Evolutionary conservation across 2,329 filamentous ascomycete species (phyloP), one percentile per base, ranked within the genome.

Genomic region (Epichloe baconii): DNA sequence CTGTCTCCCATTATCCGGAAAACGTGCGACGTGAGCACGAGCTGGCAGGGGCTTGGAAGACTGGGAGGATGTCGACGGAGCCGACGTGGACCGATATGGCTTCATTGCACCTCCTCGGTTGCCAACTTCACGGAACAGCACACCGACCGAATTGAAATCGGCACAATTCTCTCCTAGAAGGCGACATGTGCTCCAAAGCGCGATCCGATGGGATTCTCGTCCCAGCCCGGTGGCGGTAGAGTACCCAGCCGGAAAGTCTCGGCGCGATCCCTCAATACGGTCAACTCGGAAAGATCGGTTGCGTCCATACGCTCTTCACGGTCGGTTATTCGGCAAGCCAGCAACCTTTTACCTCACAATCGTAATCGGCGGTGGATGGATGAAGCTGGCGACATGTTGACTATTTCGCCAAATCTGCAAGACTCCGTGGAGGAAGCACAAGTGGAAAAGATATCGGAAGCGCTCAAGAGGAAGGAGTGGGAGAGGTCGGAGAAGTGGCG

Each of bases 371-470:
- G 77, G 50, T 76, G 74, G 69, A 74, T 82, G 66, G 80, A 83
- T 56, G 78, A 81, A 58, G 81, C 82, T 6, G 78, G 79, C n/a
- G 80, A 82, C 56, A 83, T 85, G 76, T 71, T 85, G 50, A 77
- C 79, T 10, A 64, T 79, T 34, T 72, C 78, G 31, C 77, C 79
- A 4, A 80, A 76, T 14, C 63, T 82, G 43, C 71, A 74, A 19
- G 74, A 79, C 58, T 73, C 75, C 40, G 69, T 70, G 10, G 79
- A 83, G 52, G 78, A 82, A 56, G 74, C 74, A 21, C 70, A 73
- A 53, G 68, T 70, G 12, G 75, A 75, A 48, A 75, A 71, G 56
- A 67, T 75, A 23, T 72, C 74, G 8, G 77, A 80, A 49, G 70
- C 73, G 35, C 65, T 79, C 53, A 83, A 82, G 62, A 74, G 74